Percentiles rank a stretch among this genome's conserved stretches.
Evolutionary conservation across 2,329 filamentous ascomycete species (phyloP).

Genomic region (Pezicula neosporulosa): DNA sequence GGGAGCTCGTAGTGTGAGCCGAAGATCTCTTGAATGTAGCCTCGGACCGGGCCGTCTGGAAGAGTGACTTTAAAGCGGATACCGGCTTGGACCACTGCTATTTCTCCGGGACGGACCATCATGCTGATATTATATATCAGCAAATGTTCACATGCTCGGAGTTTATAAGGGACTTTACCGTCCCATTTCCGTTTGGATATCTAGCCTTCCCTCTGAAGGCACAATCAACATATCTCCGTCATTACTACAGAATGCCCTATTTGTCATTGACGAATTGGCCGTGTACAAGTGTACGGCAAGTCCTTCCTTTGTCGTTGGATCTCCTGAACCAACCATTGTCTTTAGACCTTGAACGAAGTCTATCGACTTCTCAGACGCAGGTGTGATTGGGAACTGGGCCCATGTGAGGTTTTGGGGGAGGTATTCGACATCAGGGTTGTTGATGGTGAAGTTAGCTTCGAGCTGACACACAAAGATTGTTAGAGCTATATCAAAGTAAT

Average conservation of each 20-base stretch:
- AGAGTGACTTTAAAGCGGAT: slow-evolving; percentile 59
- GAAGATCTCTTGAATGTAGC: slow-evolving; percentile 64
- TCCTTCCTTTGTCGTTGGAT: slow-evolving; percentile 45
- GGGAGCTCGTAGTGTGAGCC: slow-evolving; percentile 60
- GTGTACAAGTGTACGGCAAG: slow-evolving; percentile 47
- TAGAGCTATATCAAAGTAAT: not conserved
- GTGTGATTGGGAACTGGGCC: slow-evolving; percentile 38
- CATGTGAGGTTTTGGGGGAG: slow-evolving; percentile 44
- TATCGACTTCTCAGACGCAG: slow-evolving; percentile 6
- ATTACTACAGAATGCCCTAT: slow-evolving; percentile 47
- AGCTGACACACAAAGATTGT: slow-evolving; percentile 19
- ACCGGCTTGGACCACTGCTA: slow-evolving; percentile 61
- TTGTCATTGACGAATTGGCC: slow-evolving; percentile 42
- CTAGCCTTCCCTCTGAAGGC: slow-evolving; percentile 51
- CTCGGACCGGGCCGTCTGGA: slow-evolving; percentile 54
- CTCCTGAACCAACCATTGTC: slow-evolving; percentile 45
- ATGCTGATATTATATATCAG: slow-evolving; percentile 25
- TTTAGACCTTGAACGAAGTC: slow-evolving; percentile 46
- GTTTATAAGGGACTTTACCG: not conserved
- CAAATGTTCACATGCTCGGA: not conserved
- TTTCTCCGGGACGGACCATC: slow-evolving; percentile 60
- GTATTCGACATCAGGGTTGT: slow-evolving; percentile 42
- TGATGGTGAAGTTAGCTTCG: slow-evolving; percentile 41
- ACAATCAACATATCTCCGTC: slow-evolving; percentile 66
- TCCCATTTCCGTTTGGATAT: slow-evolving; percentile 59